A percentile compares a stretch with the other conserved stretches of the same genome.
phyloP scores from a whole-genome alignment of 345 rosid genomes.

The Gossypium herbaceum region DNA sequence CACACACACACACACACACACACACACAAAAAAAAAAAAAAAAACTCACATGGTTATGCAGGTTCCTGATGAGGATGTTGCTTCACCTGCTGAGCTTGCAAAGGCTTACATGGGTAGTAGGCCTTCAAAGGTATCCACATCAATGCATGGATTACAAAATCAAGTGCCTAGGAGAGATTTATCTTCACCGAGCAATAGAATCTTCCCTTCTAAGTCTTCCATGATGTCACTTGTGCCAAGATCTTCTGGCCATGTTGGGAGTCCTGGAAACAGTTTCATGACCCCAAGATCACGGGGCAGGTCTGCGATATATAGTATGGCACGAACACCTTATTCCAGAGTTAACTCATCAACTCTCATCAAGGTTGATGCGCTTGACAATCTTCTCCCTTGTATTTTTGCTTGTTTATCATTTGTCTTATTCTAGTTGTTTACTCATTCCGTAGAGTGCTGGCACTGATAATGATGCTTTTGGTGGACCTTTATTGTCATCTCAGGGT shows the following conservation, averaged over 20 bases:
- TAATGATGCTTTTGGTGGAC: conserved; percentile 33
- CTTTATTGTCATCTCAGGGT: conserved; percentile 41
- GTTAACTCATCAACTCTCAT: conserved; percentile 36
- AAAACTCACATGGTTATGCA: conserved; percentile 27
- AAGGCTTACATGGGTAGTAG: conserved; percentile 90
- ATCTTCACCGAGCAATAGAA: conserved; percentile 27
- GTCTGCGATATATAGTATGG: conserved; percentile 91
- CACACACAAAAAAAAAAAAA: no score
- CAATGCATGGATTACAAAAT: conserved; percentile 40
- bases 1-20: no score
- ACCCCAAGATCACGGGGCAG: conserved; percentile 82
- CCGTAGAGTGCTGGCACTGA: conserved; percentile 37
- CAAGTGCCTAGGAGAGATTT: conserved; percentile 49
- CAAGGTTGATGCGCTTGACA: conserved; percentile 46
- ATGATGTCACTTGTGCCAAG: conserved; percentile 46
- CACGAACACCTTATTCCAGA: conserved; percentile 80
- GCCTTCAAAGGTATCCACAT: conserved; percentile 65
- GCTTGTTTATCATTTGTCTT: conserved; percentile 2
- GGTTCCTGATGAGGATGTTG: conserved; percentile 67
- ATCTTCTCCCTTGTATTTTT: neutral
- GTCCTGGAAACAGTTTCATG: conserved; percentile 54
- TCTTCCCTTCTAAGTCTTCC: conserved; percentile 42
- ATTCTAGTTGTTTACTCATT: conserved; percentile 11
- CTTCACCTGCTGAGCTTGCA: conserved; percentile 94
- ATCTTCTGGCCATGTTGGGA: conserved; percentile 41